These are phyloP conservation scores for Aspergillus sclerotiicarbonarius DNA, from an alignment of 495 filamentous ascomycete genomes.

Conservation along the genomic window DNA sequence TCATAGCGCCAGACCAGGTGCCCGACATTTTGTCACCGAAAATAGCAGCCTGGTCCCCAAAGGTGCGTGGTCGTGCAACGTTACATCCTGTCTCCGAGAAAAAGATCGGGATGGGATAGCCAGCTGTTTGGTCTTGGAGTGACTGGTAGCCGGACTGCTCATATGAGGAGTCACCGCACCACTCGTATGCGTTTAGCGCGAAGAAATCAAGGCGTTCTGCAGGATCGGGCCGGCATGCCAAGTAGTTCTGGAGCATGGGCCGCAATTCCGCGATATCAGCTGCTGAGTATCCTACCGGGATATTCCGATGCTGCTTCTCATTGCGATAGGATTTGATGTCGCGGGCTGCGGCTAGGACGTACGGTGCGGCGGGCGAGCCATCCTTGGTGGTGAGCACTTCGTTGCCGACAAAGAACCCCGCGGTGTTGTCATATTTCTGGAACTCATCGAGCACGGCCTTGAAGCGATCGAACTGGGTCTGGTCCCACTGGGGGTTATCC, in stretches of 20 bases:
- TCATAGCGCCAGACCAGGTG: slow-evolving; percentile 78
- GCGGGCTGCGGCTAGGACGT: slow-evolving; percentile 74
- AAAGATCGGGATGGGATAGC: slow-evolving; percentile 76
- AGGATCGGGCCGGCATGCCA: slow-evolving; percentile 68
- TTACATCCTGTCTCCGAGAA: slow-evolving; percentile 84
- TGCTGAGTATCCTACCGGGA: slow-evolving; percentile 88
- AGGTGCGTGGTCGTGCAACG: slow-evolving; percentile 61
- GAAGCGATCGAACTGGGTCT: slow-evolving; percentile 64
- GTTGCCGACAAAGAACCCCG: slow-evolving; percentile 84
- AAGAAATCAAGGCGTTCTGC: slow-evolving; percentile 81
- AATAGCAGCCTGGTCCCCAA: slow-evolving; percentile 74
- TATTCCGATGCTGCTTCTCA: slow-evolving; percentile 72
- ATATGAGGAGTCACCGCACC: slow-evolving; percentile 72
- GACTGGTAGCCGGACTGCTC: slow-evolving; percentile 65
- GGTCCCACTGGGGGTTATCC: slow-evolving; percentile 60
- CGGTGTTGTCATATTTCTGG: slow-evolving; percentile 71
- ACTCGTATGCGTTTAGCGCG: slow-evolving; percentile 82
- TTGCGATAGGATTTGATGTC: slow-evolving; percentile 83
- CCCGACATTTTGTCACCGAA: slow-evolving; percentile 68
- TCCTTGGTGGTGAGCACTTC: slow-evolving; percentile 64
- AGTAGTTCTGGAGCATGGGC: slow-evolving; percentile 85
- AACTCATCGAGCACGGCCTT: slow-evolving; percentile 75
- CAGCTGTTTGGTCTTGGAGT: slow-evolving; percentile 57
- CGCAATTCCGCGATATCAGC: slow-evolving; percentile 79
- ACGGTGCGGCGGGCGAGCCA: slow-evolving; percentile 69